Evolutionary conservation across 2,329 filamentous ascomycete species (phyloP).

Genomic region (Thermochaetoides dissita): DNA sequence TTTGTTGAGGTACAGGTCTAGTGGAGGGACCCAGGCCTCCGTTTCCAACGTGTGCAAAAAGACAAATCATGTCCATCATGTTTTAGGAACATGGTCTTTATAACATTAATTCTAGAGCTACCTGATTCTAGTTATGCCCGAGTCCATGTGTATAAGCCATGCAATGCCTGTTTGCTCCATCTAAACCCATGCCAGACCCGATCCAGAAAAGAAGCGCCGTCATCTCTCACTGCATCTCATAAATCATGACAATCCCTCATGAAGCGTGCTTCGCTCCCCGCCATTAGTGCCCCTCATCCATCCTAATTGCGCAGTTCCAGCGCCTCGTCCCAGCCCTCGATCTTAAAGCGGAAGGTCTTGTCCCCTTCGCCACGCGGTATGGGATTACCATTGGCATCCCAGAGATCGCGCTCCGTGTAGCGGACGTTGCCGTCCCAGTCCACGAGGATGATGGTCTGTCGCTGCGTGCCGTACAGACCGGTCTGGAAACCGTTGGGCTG

Average conservation of each 20-base stretch:
- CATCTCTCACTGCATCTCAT: background rate
- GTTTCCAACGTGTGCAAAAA: no score
- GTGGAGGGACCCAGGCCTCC: no score
- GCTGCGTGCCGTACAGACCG: constrained; percentile 50
- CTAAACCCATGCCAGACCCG: background rate
- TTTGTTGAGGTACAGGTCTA: no score
- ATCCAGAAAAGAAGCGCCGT: background rate
- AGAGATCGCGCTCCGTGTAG: constrained; percentile 45
- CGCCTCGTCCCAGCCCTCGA: constrained; percentile 36
- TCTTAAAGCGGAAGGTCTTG: constrained; percentile 38
- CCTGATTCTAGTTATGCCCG: no score
- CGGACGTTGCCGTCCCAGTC: constrained; percentile 50
- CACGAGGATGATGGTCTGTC: constrained; percentile 48
- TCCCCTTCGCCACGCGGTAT: constrained; percentile 42
- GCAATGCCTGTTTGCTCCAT: no score
- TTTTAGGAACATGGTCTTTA: no score
- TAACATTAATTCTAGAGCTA: no score
- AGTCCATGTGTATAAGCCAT: no score
- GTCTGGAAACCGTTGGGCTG: constrained; percentile 33
- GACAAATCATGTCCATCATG: no score
- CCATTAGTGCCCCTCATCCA: background rate
- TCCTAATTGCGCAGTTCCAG: constrained; percentile 1
- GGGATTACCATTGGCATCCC: constrained; percentile 41
- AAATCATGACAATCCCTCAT: background rate
- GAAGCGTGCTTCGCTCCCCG: background rate